Evolutionary conservation across 306 rosid genomes (phyloP).

Genomic region (Crotalaria pallida): DNA sequence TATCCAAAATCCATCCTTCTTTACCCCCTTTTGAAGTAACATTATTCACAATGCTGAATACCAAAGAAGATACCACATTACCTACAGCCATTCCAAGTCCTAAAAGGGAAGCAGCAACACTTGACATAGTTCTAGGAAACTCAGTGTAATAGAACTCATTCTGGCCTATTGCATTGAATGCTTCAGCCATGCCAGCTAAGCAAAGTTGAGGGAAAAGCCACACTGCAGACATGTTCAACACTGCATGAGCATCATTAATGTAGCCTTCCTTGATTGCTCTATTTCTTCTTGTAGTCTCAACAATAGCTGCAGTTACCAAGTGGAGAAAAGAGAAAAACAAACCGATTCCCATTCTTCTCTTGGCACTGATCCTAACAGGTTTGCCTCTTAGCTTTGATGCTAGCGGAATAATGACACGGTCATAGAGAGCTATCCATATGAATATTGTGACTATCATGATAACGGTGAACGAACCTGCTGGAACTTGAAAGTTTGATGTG

Average conservation of each 20-base stretch:
- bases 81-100: constrained; percentile 57
- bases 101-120: constrained; percentile 47
- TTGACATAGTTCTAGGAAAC: constrained; percentile 59
- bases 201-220: constrained; percentile 60
- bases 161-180: constrained; percentile 58
- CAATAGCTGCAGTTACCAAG: constrained; percentile 38
- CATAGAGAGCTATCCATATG: constrained; percentile 49
- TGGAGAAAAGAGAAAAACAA: constrained; percentile 34
- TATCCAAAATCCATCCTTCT: constrained; percentile 52
- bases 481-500: constrained; percentile 43
- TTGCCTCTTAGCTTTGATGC: constrained; percentile 55
- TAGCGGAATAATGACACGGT: constrained; percentile 44
- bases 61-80: constrained; percentile 34
- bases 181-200: constrained; percentile 57
- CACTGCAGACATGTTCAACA: constrained; percentile 53
- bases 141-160: constrained; percentile 65
- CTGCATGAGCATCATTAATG: constrained; percentile 18
- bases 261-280: constrained; percentile 37
- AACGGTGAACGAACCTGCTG: constrained; percentile 46
- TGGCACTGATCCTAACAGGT: constrained; percentile 38
- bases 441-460: constrained; percentile 28
- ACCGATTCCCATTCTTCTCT: constrained; percentile 58
- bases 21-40: constrained; percentile 52
- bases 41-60: constrained; percentile 33
- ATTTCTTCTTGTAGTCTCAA: constrained; percentile 36